Percentiles rank a stretch among this genome's conserved stretches.
Conservation (phyloP, 768 basidiomycete species). For the Auriscalpium microsporum region DNA sequence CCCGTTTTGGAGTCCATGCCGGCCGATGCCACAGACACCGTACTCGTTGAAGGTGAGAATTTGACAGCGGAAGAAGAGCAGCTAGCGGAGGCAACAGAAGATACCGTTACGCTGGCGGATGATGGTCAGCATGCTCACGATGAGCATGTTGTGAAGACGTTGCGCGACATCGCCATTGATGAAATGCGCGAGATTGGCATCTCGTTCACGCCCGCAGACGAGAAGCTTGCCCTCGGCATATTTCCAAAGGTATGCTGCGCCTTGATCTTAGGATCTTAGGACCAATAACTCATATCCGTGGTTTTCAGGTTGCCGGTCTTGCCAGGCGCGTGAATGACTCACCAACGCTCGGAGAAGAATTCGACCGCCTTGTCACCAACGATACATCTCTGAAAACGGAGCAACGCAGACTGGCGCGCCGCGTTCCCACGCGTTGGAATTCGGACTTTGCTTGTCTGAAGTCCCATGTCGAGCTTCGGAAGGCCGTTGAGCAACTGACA, state of each 20-base stretch:
- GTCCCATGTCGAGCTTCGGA: slow-evolving; percentile 20
- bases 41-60: background rate
- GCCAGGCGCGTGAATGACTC: slow-evolving; percentile 21
- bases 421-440: slow-evolving; percentile 27
- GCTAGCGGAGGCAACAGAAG: background rate
- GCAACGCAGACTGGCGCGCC: slow-evolving; percentile 16
- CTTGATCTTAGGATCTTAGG: no score
- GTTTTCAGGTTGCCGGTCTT: slow-evolving; percentile 21
- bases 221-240: background rate
- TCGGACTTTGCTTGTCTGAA: slow-evolving; percentile 22
- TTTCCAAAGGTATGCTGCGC: background rate
- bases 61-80: background rate
- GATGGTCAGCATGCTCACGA: background rate
- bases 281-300: background rate
- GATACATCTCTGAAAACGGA: slow-evolving; percentile 8
- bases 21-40: background rate
- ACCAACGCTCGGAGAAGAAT: slow-evolving; percentile 19
- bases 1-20: background rate
- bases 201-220: background rate
- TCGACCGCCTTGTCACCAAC: slow-evolving; percentile 16
- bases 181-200: background rate
- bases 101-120: background rate
- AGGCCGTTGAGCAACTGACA: slow-evolving; percentile 18
- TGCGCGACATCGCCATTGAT: background rate
- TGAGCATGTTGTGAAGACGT: background rate